Evolutionary conservation across 768 basidiomycete genomes (phyloP), one percentile per base, ranked within the genome.

Genomic region (Suillus clintonianus): DNA sequence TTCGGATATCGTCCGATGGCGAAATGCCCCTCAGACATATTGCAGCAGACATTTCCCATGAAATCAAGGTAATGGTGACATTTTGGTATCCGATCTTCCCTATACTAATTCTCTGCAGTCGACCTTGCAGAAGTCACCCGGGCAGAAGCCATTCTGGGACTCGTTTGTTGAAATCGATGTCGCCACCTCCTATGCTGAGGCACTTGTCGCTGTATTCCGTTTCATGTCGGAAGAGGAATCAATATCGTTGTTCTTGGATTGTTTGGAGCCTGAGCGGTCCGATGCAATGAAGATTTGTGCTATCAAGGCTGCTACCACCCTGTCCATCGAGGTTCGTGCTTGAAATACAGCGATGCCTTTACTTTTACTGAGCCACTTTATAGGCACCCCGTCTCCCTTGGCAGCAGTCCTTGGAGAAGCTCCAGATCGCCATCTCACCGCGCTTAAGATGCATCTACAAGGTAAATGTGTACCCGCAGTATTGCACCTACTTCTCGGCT

Each of bases 261-360:
- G 92, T 65, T 72, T 94, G 47, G 87, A 90, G 61, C 86, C 92
- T 10, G 90, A 93, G 68, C 85, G 90, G 36, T 89, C 91, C 1
- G 91, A 94, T 30, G 89, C 89, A 2, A 86, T 92, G 67, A 95
- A 95, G 79, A 85, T 89, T 13, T 86, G 86, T 63, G 94, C 84
- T 2, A 81, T 95, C 60, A 87, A 89, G 65, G 91, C 94, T 3
- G 88, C 84, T 67, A 75, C 91, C 45, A 90, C 87, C 0, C 72
- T 94, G 37, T 78, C 83, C 8, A 81, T 86, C 59, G 92, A 95
- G 80, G 90, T 88, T 69, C 62, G 77, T 68, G 9, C 58, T 22
- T 27, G 30, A 24, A 30, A 22, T 54, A 3, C n/a, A 62, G 54
- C 36, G 11, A 56, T 24, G 3, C 8, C 37, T 41, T 19, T 19